Base-by-base conservation (phyloP, 1,139 yeast species). In the Diutina scorzettiae region DNA sequence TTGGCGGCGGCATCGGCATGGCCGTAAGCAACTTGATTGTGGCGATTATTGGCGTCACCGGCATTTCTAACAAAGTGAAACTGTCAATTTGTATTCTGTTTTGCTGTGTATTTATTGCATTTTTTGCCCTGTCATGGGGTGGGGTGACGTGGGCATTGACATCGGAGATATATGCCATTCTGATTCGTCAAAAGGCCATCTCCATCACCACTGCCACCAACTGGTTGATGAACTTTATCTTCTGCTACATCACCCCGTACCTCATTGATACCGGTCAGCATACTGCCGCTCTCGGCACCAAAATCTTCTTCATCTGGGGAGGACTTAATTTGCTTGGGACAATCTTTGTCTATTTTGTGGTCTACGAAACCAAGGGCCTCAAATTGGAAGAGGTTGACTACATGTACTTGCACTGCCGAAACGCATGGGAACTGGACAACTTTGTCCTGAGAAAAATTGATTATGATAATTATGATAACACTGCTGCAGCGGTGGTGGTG, bases 1-100 rank as follows among this genome's bases (percentile, higher is more conserved):
- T 81, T 3, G 53, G 64, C 49, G 93, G 91, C 6, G 87, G 84
- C 2, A 50, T 65, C 2, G 73, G 82, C 0, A 81, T 82, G 89
- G 61, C 78, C 2, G 51, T 71, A 5, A 68, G 79, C 4, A 79
- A 81, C 54, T 66, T 78, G 43, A 61, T 79, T 30, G 79, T 81
- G 45, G 89, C 81, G 3, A 75, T 78, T 29, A 74, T 78, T 32
- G 89, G 89, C 30, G 72, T 71, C 11, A 65, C 76, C 8, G 64
- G 76, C 2, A 44, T 63, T 31, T 64, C 78, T 16, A 59, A 62
- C 2, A 57, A 59, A 43, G 53, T 55, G 3, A 53, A 56, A 29
- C 61, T 69, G 9, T 55, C 58, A 16, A 52, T 66, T 9, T 57
- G 68, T 46, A 61, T 56, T 17, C 43, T 45, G 14, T 48, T 50